Base-by-base conservation (phyloP, 2,329 filamentous ascomycete species). In the Teratosphaeria nubilosa region DNA sequence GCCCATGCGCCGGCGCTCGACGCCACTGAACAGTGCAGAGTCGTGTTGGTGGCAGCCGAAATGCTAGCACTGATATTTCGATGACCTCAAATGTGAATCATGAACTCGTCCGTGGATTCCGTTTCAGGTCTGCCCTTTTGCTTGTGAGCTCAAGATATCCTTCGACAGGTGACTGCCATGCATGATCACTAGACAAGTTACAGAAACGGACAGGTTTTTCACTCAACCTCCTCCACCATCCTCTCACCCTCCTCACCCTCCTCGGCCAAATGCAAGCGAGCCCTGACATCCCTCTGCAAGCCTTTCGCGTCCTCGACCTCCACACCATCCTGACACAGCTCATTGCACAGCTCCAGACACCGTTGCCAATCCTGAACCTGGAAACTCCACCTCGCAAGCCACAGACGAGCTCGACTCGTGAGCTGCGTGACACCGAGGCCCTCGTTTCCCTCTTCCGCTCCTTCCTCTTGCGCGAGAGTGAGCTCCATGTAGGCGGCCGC, bases 231-330 rank as follows among this genome's bases (percentile, higher is more conserved):
- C 41, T 48, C 20, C 41, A 10, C 5, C 16, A 20, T 20, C 11
- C 9, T 20, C n/a, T 48, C 41, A 16, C n/a, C 10, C 16, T 22
- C 41, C 41, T 7, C 20, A 3, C 61, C 60, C 51, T 62, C 58
- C 51, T 66, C 65, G 2, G 54, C 58, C 54, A 63, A 52, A 37
- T 56, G 87, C 73, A 91, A 81, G 64, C 88, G 82, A 4, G 87
- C 87, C 65, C 91, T 82, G 13, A 95, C 86, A 72, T 97, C 92
- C 61, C 90, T 82, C 61, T 96, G 88, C 65, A 97, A 77, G 3
- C 91, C 90, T 75, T 97, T 97, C 30, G 94, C 94, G 73, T 99
- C 94, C 71, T 99, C 94, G 1, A 97, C 90, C 73, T 97, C 94
- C 27, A 95, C 86, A 0, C 94, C 94, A 73, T 99, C 94, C 73